phyloP scores from a whole-genome alignment of 1,139 yeast genomes.

The Pichia sp. region DNA sequence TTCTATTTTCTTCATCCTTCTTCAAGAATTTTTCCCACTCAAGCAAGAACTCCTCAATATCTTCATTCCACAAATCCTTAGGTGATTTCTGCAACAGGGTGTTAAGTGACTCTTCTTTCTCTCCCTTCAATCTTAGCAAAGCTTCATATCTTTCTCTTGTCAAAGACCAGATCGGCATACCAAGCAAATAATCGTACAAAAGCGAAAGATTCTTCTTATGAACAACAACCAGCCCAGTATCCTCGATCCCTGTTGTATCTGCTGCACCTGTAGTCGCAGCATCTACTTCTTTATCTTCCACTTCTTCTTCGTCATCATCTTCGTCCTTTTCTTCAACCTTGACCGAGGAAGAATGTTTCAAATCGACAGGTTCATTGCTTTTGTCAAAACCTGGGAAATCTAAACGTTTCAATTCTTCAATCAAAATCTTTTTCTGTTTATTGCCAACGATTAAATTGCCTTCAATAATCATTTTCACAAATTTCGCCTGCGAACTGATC shows the following conservation, averaged over 20 bases:
- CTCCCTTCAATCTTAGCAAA: constrained; percentile 65
- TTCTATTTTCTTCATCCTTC: constrained; percentile 46
- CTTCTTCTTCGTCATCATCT: constrained; percentile 18
- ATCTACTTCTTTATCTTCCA: constrained; percentile 18
- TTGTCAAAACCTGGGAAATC: constrained; percentile 77
- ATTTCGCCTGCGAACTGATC: constrained; percentile 80
- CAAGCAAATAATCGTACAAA: constrained; percentile 68
- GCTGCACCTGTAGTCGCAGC: constrained; percentile 31
- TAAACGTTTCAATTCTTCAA: constrained; percentile 55
- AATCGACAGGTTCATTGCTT: constrained; percentile 52
- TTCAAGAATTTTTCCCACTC: constrained; percentile 64
- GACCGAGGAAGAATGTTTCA: constrained; percentile 29
- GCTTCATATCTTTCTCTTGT: constrained; percentile 85
- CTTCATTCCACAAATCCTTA: constrained; percentile 83
- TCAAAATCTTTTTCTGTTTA: constrained; percentile 61
- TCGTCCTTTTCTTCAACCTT: constrained; percentile 37
- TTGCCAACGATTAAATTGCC: constrained; percentile 66
- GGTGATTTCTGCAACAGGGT: constrained; percentile 64
- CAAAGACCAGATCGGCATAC: constrained; percentile 92
- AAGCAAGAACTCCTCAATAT: constrained; percentile 65
- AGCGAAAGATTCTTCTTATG: constrained; percentile 46
- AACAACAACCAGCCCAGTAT: constrained; percentile 30
- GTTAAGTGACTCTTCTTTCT: constrained; percentile 69
- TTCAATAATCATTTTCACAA: constrained; percentile 85
- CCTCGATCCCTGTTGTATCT: constrained; percentile 28